phyloP scores from a whole-genome alignment of 176 grass and related monocot species.

The Juncus effusus region DNA sequence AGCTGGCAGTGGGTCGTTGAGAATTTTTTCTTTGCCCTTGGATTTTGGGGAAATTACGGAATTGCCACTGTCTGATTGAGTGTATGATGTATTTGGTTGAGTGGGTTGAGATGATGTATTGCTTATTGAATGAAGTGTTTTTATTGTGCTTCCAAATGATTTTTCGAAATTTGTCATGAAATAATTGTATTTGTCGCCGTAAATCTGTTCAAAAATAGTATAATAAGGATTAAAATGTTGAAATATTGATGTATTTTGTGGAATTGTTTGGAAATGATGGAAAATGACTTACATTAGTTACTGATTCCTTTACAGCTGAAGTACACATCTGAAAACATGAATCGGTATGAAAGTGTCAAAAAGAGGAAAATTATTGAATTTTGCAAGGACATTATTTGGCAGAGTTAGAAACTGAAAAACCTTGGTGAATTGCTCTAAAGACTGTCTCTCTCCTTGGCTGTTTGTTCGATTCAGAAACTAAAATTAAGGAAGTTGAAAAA shows the following conservation, averaged over 20 bases:
- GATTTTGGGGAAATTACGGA: constrained; percentile 29
- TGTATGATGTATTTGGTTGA: constrained; percentile 27
- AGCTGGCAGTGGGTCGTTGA: constrained; percentile 15
- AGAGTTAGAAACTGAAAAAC: constrained; percentile 29
- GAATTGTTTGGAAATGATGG: constrained; percentile 4
- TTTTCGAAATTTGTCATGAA: constrained; percentile 91
- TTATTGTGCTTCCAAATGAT: constrained; percentile 89
- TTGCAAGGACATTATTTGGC: neutral
- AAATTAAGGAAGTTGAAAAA: constrained; percentile 10
- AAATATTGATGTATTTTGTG: too few species aligned
- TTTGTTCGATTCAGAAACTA: constrained; percentile 53
- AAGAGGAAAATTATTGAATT: neutral
- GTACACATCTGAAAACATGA: constrained; percentile 69
- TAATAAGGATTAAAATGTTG: constrained; percentile 9
- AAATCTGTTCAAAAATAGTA: constrained; percentile 54
- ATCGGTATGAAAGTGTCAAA: neutral
- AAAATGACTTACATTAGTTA: constrained; percentile 66
- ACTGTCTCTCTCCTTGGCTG: constrained; percentile 38
- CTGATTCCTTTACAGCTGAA: constrained; percentile 76
- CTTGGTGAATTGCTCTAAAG: constrained; percentile 48
- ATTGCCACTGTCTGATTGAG: constrained; percentile 26
- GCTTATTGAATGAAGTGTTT: constrained; percentile 71
- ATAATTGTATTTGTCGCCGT: constrained; percentile 70
- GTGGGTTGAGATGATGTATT: constrained; percentile 34
- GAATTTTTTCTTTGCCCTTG: constrained; percentile 17